Percentiles rank a stretch among this genome's conserved stretches.
Evolutionary conservation across 2,329 filamentous ascomycete species (phyloP).

Genomic region (Coleophoma crateriformis): DNA sequence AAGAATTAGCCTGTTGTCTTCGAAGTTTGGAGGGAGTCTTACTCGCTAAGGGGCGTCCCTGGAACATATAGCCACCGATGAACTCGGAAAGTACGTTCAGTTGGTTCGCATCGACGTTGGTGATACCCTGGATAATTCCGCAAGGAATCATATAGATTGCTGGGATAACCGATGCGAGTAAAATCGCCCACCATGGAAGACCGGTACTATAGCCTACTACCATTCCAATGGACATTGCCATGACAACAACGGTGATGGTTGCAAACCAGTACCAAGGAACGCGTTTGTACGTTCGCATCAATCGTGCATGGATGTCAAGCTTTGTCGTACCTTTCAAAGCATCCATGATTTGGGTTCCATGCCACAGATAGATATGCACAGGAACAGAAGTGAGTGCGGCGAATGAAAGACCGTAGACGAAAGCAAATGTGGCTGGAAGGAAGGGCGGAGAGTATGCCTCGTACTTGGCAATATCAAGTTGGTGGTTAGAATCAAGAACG

Average conservation of each 20-base stretch:
- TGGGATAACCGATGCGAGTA: slow-evolving; percentile 21
- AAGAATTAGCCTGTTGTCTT: too few relatives aligned
- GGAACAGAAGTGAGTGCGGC: slow-evolving; percentile 63
- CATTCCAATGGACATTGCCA: slow-evolving; percentile 25
- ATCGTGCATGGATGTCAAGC: slow-evolving; percentile 44
- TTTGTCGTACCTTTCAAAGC: slow-evolving; percentile 22
- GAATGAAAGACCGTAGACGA: slow-evolving; percentile 66
- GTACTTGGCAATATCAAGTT: slow-evolving; percentile 59
- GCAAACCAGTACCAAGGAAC: slow-evolving; percentile 52
- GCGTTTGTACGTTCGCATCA: slow-evolving; percentile 50
- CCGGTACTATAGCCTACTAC: slow-evolving; percentile 26
- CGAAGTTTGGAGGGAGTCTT: too few relatives aligned
- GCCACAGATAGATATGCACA: slow-evolving; percentile 60
- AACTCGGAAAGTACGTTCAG: slow-evolving; percentile 68
- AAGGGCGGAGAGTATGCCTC: slow-evolving; percentile 62
- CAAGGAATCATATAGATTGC: slow-evolving; percentile 25
- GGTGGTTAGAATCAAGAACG: slow-evolving; percentile 54
- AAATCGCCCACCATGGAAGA: slow-evolving; percentile 21
- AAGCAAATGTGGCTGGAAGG: slow-evolving; percentile 64
- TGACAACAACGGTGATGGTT: slow-evolving; percentile 23
- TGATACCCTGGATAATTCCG: slow-evolving; percentile 35
- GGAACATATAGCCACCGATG: slow-evolving; percentile 64
- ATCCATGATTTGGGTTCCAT: slow-evolving; percentile 57
- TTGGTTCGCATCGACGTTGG: slow-evolving; percentile 42
- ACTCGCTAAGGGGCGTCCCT: slow-evolving; percentile 60